These are phyloP conservation scores for Phoenix roebelenii DNA, from an alignment of 176 grass and related monocot species.

Conservation along the genomic window DNA sequence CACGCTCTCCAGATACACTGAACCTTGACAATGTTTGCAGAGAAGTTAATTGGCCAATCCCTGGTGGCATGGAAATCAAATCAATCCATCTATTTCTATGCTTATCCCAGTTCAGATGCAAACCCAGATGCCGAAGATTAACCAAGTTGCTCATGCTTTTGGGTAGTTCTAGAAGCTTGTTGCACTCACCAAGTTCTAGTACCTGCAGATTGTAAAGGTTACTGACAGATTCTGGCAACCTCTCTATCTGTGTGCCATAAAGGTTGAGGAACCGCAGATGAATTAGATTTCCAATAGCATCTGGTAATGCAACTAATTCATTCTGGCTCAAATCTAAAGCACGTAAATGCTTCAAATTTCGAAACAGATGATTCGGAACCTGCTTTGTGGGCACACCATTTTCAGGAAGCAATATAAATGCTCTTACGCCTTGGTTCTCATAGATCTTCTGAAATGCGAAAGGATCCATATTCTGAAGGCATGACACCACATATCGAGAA, in stretches of 20 bases:
- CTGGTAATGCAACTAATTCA: constrained; percentile 23
- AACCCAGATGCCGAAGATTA: constrained; percentile 39
- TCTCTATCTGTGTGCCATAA: constrained; percentile 15
- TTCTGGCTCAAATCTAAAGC: constrained; percentile 37
- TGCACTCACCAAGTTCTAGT: constrained; percentile 33
- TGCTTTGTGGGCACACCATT: constrained; percentile 15
- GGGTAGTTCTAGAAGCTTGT: constrained; percentile 31
- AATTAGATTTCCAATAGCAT: constrained; percentile 29
- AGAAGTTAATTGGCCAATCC: constrained; percentile 23
- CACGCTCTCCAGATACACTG: constrained; percentile 12
- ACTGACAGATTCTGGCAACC: constrained; percentile 29
- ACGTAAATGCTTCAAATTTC: constrained; percentile 19
- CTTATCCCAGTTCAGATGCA: constrained; percentile 47
- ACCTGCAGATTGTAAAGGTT: constrained; percentile 43
- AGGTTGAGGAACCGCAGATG: constrained; percentile 52
- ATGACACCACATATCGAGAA: constrained; percentile 24
- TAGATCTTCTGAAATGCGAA: constrained; percentile 29
- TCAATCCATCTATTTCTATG: constrained; percentile 6
- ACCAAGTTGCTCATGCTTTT: constrained; percentile 26
- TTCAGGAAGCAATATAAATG: constrained; percentile 31
- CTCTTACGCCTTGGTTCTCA: constrained; percentile 24
- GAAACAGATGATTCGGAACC: constrained; percentile 24
- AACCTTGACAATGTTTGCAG: constrained; percentile 45
- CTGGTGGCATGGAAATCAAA: constrained; percentile 19
- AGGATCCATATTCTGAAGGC: constrained; percentile 1